phyloP scores from a whole-genome alignment of 2,329 filamentous ascomycete species.

The Pseudogymnoascus sp. region DNA sequence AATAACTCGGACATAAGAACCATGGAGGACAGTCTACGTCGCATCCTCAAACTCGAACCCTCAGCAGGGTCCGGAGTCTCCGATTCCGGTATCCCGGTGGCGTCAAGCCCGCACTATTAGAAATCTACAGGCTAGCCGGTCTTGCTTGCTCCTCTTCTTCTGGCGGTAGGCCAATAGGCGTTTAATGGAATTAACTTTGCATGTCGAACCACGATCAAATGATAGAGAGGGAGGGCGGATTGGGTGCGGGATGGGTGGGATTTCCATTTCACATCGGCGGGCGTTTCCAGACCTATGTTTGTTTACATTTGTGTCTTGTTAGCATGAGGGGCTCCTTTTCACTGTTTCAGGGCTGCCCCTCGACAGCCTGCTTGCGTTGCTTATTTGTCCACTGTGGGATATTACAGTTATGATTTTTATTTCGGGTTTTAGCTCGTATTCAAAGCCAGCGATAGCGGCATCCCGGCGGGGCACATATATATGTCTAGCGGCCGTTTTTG shows the following conservation, averaged over 20 bases:
- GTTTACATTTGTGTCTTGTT: slow-evolving; percentile 2
- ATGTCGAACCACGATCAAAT: slow-evolving; percentile 1
- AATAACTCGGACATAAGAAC: slow-evolving; percentile 21
- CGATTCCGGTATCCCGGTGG: background rate
- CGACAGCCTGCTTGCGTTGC: background rate
- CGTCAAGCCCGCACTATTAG: slow-evolving; percentile 1
- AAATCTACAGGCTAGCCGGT: background rate
- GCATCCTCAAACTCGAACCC: slow-evolving; percentile 27
- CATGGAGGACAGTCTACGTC: slow-evolving; percentile 30
- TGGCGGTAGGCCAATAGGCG: background rate
- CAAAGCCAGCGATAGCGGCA: background rate
- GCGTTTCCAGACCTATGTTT: background rate
- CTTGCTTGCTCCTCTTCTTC: background rate
- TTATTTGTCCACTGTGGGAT: background rate
- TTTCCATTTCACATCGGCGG: background rate
- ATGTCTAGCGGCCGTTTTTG: background rate
- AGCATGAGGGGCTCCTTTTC: background rate
- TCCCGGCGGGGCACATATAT: background rate
- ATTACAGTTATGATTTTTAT: background rate
- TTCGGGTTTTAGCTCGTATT: background rate
- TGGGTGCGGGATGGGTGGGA: background rate
- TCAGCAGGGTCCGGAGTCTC: slow-evolving; percentile 15
- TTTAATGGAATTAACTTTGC: background rate
- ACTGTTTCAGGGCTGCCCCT: background rate
- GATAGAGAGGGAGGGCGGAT: background rate